phyloP scores from a whole-genome alignment of 768 basidiomycete species.

The Lactarius hengduanensis region DNA sequence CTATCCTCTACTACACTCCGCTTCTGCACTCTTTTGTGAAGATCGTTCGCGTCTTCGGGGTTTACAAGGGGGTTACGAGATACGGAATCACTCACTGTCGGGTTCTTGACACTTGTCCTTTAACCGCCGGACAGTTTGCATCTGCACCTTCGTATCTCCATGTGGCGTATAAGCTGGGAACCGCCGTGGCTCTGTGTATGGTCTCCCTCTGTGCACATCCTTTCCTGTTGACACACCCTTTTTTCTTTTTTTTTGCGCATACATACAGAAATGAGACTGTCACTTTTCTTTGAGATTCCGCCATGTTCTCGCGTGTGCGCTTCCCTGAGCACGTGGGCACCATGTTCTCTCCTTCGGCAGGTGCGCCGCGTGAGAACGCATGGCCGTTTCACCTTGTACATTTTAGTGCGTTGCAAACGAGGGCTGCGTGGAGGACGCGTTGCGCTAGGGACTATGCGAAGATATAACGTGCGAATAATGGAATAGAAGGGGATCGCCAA shows the following conservation, averaged over 20 bases:
- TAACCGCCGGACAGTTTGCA: no score
- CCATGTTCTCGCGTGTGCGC: slow-evolving; percentile 52
- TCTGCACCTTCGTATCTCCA: no score
- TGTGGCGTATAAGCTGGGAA: slow-evolving; percentile 85
- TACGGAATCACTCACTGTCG: no score
- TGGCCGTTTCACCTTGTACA: slow-evolving; percentile 83
- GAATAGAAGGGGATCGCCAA: no score
- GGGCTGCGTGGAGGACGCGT: slow-evolving; percentile 45
- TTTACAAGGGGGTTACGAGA: no score
- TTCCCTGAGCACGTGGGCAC: slow-evolving; percentile 67
- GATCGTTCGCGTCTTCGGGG: no score
- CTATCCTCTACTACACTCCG: no score
- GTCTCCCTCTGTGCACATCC: slow-evolving; percentile 16
- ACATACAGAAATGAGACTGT: slow-evolving; percentile 80
- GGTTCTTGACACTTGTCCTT: no score
- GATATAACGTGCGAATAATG: no score
- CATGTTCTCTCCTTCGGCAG: slow-evolving; percentile 53
- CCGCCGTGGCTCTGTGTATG: slow-evolving; percentile 70
- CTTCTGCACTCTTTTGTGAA: no score
- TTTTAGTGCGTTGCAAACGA: slow-evolving; percentile 65
- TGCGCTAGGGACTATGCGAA: slow-evolving; percentile 50
- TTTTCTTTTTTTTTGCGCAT: no score
- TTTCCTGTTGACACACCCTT: slow-evolving; percentile 10
- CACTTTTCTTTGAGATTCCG: slow-evolving; percentile 70
- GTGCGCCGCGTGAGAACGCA: slow-evolving; percentile 51